These are phyloP conservation scores for Carex sylvatica DNA, from an alignment of 202 grass and related monocot genomes.

Conservation along the genomic window DNA sequence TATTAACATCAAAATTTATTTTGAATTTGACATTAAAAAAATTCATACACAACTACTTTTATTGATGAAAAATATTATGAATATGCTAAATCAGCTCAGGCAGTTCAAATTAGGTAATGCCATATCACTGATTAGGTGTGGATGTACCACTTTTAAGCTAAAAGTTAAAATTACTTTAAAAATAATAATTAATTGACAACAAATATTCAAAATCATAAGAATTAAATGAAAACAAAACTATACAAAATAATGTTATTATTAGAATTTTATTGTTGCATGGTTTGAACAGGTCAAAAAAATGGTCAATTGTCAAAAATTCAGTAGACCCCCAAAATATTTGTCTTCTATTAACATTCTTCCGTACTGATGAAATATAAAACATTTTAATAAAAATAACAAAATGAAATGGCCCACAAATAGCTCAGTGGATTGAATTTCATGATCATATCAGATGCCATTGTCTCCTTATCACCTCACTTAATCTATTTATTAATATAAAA, in stretches of 20 bases:
- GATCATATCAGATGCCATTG: slow-evolving; percentile 9
- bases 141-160: background rate
- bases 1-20: background rate
- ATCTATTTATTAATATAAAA: background rate
- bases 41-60: too few relatives aligned
- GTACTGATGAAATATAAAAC: slow-evolving; percentile 1
- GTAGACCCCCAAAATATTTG: slow-evolving; percentile 22
- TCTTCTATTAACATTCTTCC: slow-evolving; percentile 24
- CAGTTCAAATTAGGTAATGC: background rate
- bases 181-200: background rate
- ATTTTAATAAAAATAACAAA: background rate
- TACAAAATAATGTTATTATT: too few relatives aligned
- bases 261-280: background rate
- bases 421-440: slow-evolving; percentile 17
- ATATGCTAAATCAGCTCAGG: too few relatives aligned
- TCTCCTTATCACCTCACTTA: background rate
- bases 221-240: background rate
- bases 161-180: background rate
- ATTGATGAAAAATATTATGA: too few relatives aligned
- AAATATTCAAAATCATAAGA: background rate
- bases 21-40: too few relatives aligned
- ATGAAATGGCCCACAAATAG: background rate
- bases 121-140: background rate
- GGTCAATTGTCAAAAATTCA: background rate
- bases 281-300: background rate